Base-by-base conservation (phyloP, 768 basidiomycete species). In the Leccinum truebloodii region DNA sequence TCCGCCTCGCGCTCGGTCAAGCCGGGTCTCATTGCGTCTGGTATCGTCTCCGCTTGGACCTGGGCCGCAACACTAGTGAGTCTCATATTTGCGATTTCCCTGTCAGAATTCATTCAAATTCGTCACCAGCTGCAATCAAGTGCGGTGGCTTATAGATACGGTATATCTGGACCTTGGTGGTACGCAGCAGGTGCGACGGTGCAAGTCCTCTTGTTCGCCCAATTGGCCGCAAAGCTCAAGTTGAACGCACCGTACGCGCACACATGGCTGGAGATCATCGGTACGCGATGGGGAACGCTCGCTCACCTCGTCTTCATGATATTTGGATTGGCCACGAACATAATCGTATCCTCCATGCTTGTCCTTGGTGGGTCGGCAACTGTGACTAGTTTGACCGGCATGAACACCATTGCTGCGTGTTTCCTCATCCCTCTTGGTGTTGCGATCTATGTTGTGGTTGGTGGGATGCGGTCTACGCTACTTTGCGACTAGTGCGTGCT, bases 21-120 rank as follows among this genome's bases (percentile, higher is more conserved):
- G 65, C 93, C 95, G 8, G 95, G 95, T 13, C 79, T 98, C 50
- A 95, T 97, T 60, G 94, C 94, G 0, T 86, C 92, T 30, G 95
- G 95, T 2, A 95, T 97, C 60, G 94, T 96, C 22, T 89, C 87
- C 20, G 93, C 94, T 0, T 95, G 94, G 93, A 94, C 92, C n/a
- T 91, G 88, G 82, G 89, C 89, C 3, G 90, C 89, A 20, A 92
- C 89, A 1, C 73, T 91, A 60, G 88, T 87, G 59, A 22, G 60
- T 78, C 5, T 44, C 18, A 59, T 35, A 7, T 28, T 1, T 2
- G 16, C 1, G 7, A 35, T 39, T 28, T 3, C 28, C 9, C 10
- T 24, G 41, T 24, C 32, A 14, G 20, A 6, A 3, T 48, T 20
- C 26, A 41, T 60, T 52, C 26, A 50, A 66, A 16, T 5, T 59